Conservation (phyloP, 2,329 filamentous ascomycete genomes). For the Monilinia fructigena region DNA sequence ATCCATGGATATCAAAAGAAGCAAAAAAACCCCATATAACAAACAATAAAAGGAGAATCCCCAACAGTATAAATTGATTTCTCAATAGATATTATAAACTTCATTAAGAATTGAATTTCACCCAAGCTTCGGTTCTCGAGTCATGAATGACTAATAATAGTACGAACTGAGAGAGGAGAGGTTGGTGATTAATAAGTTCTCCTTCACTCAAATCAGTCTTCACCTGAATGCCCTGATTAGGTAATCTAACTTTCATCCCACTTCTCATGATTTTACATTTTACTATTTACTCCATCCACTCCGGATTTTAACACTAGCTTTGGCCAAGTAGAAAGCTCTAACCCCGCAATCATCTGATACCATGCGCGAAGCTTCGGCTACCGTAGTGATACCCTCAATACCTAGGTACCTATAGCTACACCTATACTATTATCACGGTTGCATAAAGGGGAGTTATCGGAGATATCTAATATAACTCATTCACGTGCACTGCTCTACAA, state of each 20-base stretch:
- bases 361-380: background rate
- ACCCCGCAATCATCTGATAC: constrained; percentile 6
- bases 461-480: background rate
- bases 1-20: no score
- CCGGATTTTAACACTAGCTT: constrained; percentile 7
- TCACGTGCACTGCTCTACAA: constrained; percentile 3
- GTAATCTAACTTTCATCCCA: background rate
- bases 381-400: background rate
- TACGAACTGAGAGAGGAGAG: no score
- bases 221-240: no score
- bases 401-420: no score
- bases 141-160: background rate
- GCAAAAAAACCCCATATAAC: no score
- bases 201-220: background rate
- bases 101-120: no score
- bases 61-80: no score
- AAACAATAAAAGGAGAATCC: no score
- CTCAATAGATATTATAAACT: no score
- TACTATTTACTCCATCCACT: background rate
- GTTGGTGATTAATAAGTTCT: background rate
- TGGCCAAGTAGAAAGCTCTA: constrained; percentile 8
- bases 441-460: no score
- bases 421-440: no score
- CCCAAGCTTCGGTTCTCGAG: background rate
- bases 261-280: background rate